Conservation (phyloP, 2,329 filamentous ascomycete genomes). For the Alternaria dauci region DNA sequence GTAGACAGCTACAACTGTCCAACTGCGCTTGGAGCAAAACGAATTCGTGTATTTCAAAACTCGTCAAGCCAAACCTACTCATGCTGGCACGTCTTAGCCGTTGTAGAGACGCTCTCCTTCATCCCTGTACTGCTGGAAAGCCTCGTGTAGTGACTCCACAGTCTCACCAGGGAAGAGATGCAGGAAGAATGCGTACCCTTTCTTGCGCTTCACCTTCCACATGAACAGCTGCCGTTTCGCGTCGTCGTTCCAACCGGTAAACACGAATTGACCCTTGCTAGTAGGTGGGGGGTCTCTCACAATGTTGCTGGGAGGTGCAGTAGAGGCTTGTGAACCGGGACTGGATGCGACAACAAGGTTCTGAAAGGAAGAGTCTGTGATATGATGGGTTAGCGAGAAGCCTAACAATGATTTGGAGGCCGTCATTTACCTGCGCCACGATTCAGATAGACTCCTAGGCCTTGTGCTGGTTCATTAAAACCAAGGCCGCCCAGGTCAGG, state of each 20-base stretch:
- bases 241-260: constrained; percentile 11
- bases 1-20: background rate
- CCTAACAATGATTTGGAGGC: background rate
- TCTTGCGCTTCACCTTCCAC: constrained; percentile 9
- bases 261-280: constrained; percentile 1
- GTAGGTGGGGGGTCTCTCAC: background rate
- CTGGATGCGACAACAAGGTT: background rate
- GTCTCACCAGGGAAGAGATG: constrained; percentile 13
- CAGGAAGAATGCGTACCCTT: constrained; percentile 1
- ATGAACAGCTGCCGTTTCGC: constrained; percentile 7
- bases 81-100: background rate
- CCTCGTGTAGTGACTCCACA: constrained; percentile 1
- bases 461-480: background rate
- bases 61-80: background rate
- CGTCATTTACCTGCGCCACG: background rate
- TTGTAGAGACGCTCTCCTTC: constrained; percentile 6
- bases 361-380: background rate
- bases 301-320: background rate
- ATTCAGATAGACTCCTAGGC: background rate
- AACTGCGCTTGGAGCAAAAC: background rate
- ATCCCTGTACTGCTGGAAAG: constrained; percentile 3
- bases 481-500: background rate
- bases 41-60: background rate
- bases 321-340: background rate
- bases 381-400: background rate